Evolutionary conservation across 106 monocot species (phyloP).

Genomic region (Dioscorea dumetorum): DNA sequence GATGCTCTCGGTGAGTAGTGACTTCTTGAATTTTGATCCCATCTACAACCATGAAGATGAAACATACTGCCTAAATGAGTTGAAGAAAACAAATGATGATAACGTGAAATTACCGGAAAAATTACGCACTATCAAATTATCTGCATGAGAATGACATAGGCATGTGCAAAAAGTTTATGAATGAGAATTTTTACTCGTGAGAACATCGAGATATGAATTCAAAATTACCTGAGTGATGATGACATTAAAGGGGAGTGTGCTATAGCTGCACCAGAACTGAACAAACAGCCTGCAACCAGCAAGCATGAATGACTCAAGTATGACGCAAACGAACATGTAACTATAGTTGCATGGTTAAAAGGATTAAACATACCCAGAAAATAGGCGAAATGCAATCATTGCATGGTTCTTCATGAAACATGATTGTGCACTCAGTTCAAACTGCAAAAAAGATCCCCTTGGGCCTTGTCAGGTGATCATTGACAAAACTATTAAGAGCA

Average conservation of each 20-base stretch:
- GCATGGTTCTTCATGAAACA: conserved; percentile 75
- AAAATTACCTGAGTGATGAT: conserved; percentile 65
- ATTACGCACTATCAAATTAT: no score
- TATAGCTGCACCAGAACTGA: conserved; percentile 94
- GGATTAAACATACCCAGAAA: conserved; percentile 54
- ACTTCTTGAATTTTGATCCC: conserved; percentile 87
- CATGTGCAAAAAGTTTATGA: neutral
- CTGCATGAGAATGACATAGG: neutral
- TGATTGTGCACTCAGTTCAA: conserved; percentile 46
- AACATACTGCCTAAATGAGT: neutral
- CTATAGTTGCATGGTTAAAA: neutral
- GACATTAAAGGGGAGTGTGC: conserved; percentile 83
- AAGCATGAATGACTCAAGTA: neutral
- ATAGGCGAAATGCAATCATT: conserved; percentile 49
- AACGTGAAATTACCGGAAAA: neutral
- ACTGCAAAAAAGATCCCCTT: conserved; percentile 30
- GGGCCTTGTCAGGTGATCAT: neutral
- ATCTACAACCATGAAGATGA: conserved; percentile 32
- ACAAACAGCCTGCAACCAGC: conserved; percentile 57
- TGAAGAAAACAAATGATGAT: neutral
- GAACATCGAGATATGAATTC: neutral
- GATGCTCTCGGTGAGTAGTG: conserved; percentile 63
- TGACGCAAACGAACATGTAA: neutral
- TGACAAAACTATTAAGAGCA: neutral
- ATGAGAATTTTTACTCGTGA: neutral